phyloP scores from a whole-genome alignment of 305 asterid genomes.

The Rubia balearica region DNA sequence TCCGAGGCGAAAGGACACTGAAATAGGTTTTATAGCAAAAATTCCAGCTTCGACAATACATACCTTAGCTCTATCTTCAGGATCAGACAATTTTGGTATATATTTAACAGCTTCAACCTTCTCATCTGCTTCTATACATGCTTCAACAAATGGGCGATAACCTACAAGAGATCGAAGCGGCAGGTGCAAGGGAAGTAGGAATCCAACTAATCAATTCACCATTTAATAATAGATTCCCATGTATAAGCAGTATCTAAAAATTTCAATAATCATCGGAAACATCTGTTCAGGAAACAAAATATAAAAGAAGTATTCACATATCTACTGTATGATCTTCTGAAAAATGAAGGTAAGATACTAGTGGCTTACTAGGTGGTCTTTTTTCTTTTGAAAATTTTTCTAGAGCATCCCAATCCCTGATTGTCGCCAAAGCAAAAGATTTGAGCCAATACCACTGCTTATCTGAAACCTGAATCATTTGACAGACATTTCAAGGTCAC shows the following conservation, averaged over 20 bases:
- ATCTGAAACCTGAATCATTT: slow-evolving; percentile 74
- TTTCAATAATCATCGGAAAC: not conserved
- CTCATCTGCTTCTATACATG: slow-evolving; percentile 84
- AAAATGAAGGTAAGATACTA: not conserved
- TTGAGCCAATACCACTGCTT: slow-evolving; percentile 99
- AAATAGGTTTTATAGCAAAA: not conserved
- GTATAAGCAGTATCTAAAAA: not conserved
- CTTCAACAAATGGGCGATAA: slow-evolving; percentile 96
- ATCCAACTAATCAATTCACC: slow-evolving; percentile 6
- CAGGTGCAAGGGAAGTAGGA: slow-evolving; percentile 5
- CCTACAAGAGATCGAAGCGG: slow-evolving; percentile 38
- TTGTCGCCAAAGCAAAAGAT: slow-evolving; percentile 85
- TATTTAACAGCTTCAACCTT: slow-evolving; percentile 82
- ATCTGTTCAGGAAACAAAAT: not conserved
- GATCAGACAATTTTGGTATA: slow-evolving; percentile 85
- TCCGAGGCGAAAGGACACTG: not conserved
- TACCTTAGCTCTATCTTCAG: slow-evolving; percentile 91
- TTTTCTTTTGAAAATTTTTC: slow-evolving; percentile 86
- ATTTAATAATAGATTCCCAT: not conserved
- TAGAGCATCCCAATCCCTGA: slow-evolving; percentile 84
- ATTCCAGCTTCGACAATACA: not conserved
- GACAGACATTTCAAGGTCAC: slow-evolving; percentile 8
- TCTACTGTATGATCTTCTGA: not conserved
- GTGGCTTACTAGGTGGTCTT: slow-evolving; percentile 52
- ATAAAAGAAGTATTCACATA: not conserved